Conservation (phyloP, 495 filamentous ascomycete species). For the Podospora sp. region DNA sequence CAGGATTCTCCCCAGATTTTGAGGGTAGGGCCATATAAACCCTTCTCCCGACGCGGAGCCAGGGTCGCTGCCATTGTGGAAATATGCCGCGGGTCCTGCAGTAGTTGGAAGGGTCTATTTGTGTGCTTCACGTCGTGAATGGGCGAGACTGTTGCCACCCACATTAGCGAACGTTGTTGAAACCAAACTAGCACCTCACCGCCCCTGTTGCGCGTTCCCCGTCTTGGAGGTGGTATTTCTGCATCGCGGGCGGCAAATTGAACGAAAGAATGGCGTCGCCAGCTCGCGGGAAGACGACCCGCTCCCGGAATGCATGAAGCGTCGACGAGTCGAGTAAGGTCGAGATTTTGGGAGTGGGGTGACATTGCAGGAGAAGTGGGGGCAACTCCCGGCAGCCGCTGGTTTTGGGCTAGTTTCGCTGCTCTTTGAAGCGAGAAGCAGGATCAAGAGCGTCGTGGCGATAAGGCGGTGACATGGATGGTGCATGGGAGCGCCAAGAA, state of each 20-base stretch:
- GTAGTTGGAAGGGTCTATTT: neutral
- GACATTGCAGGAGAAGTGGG: neutral
- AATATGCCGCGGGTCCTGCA: neutral
- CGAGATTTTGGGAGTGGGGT: neutral
- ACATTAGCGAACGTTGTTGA: neutral
- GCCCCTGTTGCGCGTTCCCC: neutral
- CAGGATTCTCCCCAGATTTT: neutral
- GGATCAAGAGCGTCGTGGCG: neutral
- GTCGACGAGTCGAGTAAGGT: neutral
- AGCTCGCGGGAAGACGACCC: neutral
- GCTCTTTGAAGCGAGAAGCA: neutral
- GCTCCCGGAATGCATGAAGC: neutral
- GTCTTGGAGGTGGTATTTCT: neutral
- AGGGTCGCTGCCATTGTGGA: neutral
- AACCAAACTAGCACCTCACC: neutral
- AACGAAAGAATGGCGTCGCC: too few species aligned
- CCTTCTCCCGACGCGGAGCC: neutral
- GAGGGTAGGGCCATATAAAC: neutral
- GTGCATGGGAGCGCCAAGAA: neutral
- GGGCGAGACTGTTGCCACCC: neutral
- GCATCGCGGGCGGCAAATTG: neutral
- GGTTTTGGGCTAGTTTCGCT: neutral
- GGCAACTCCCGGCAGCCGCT: neutral
- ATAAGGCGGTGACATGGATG: neutral
- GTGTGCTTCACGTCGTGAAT: neutral